These are phyloP conservation scores for Ogataea dorogensis DNA, from an alignment of 805 yeast genomes.

Conservation along the genomic window DNA sequence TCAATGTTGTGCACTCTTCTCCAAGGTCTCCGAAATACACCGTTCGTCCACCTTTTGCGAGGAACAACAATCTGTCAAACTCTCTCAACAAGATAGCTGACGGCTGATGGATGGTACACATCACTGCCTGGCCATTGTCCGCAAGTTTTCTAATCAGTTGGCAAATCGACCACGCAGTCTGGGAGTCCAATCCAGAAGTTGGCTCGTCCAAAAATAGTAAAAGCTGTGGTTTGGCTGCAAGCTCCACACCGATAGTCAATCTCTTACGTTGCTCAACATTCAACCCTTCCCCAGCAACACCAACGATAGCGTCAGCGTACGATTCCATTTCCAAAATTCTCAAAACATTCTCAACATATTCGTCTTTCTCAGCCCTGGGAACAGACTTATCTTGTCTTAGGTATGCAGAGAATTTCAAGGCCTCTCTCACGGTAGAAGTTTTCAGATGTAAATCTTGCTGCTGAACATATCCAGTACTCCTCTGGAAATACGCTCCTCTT, in stretches of 20 bases:
- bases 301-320: constrained; percentile 57
- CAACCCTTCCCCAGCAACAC: constrained; percentile 49
- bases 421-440: constrained; percentile 53
- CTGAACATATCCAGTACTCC: constrained; percentile 58
- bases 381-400: constrained; percentile 44
- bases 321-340: constrained; percentile 47
- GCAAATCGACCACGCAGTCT: constrained; percentile 60
- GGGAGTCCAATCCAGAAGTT: constrained; percentile 59
- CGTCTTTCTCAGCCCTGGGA: constrained; percentile 44
- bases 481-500: constrained; percentile 47
- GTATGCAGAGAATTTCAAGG: constrained; percentile 50
- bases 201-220: constrained; percentile 59
- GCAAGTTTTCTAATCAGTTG: constrained; percentile 52
- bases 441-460: constrained; percentile 57
- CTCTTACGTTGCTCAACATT: constrained; percentile 56
- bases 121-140: constrained; percentile 52
- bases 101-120: constrained; percentile 82
- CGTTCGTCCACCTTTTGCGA: constrained; percentile 70
- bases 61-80: constrained; percentile 71
- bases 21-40: constrained; percentile 78
- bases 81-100: constrained; percentile 75
- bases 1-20: constrained; percentile 50
- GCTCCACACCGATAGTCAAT: constrained; percentile 55
- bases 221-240: constrained; percentile 54
- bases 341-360: constrained; percentile 52